Percentiles rank a stretch among this genome's conserved stretches.
phyloP scores from a whole-genome alignment of 768 basidiomycete genomes.

The Pisolithus orientalis region DNA sequence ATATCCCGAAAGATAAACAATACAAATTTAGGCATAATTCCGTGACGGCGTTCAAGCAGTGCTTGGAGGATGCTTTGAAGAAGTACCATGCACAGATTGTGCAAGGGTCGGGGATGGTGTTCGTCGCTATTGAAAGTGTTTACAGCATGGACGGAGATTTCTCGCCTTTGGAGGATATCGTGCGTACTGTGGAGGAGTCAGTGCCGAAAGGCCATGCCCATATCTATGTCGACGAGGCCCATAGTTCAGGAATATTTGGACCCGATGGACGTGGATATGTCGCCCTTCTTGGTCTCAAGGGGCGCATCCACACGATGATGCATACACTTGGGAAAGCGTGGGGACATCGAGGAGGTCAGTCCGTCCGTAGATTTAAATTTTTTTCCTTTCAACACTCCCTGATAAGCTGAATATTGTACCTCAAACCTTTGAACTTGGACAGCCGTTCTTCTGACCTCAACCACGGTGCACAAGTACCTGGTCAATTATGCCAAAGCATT shows the following conservation, averaged over 20 bases:
- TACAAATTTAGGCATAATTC: slow-evolving; percentile 44
- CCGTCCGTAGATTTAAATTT: background rate
- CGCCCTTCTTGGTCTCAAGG: slow-evolving; percentile 35
- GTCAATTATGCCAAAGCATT: slow-evolving; percentile 14
- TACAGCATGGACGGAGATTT: slow-evolving; percentile 62
- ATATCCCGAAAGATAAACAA: slow-evolving; percentile 14
- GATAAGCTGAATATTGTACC: background rate
- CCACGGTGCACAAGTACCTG: slow-evolving; percentile 13
- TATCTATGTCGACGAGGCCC: slow-evolving; percentile 53
- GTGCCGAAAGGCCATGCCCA: slow-evolving; percentile 34
- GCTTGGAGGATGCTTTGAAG: slow-evolving; percentile 21
- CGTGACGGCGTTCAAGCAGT: slow-evolving; percentile 24
- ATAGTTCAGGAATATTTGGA: slow-evolving; percentile 51
- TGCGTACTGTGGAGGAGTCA: slow-evolving; percentile 30
- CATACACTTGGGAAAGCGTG: slow-evolving; percentile 49
- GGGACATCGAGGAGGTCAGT: slow-evolving; percentile 15
- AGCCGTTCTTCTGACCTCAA: slow-evolving; percentile 16
- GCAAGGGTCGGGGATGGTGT: slow-evolving; percentile 29
- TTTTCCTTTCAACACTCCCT: background rate
- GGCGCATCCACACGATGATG: slow-evolving; percentile 38
- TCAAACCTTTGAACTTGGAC: background rate
- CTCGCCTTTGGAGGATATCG: slow-evolving; percentile 38
- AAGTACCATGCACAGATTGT: slow-evolving; percentile 16
- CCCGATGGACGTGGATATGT: slow-evolving; percentile 38
- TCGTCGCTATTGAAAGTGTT: slow-evolving; percentile 46